Conservation (phyloP, 805 yeast genomes). For the Ogataea pini region DNA sequence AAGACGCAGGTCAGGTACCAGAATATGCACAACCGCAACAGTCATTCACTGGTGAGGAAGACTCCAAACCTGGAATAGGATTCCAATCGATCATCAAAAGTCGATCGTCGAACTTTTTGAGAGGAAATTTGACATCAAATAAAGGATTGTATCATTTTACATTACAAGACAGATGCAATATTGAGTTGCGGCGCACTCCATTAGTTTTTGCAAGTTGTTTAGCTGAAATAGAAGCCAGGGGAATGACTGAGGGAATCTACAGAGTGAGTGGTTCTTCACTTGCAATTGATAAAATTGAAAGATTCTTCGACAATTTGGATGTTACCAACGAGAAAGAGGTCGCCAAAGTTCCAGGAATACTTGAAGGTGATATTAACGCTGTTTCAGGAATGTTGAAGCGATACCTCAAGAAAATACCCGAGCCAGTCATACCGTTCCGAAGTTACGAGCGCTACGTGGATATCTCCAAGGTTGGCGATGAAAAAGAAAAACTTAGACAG, state of each 20-base stretch:
- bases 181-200: slow-evolving; percentile 69
- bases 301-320: slow-evolving; percentile 35
- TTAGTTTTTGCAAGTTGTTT: slow-evolving; percentile 70
- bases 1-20: slow-evolving; percentile 19
- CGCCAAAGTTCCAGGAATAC: slow-evolving; percentile 16
- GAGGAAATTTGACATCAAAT: slow-evolving; percentile 20
- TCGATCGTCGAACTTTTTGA: slow-evolving; percentile 48
- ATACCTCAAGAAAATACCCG: slow-evolving; percentile 79
- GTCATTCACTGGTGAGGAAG: slow-evolving; percentile 12
- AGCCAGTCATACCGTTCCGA: slow-evolving; percentile 76
- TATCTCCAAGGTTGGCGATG: slow-evolving; percentile 41
- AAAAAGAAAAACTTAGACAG: slow-evolving; percentile 39
- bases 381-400: slow-evolving; percentile 85
- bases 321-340: slow-evolving; percentile 37
- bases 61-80: slow-evolving; percentile 13
- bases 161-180: slow-evolving; percentile 60
- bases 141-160: slow-evolving; percentile 46
- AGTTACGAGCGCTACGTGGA: slow-evolving; percentile 67
- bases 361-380: slow-evolving; percentile 72
- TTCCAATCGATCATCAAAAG: slow-evolving; percentile 40
- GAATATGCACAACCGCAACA: slow-evolving; percentile 2
- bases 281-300: slow-evolving; percentile 49
- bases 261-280: slow-evolving; percentile 84
- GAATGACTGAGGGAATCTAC: slow-evolving; percentile 85
- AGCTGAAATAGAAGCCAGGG: slow-evolving; percentile 73